phyloP scores from a whole-genome alignment of 2,329 filamentous ascomycete genomes.

The Pseudogymnoascus sp. region DNA sequence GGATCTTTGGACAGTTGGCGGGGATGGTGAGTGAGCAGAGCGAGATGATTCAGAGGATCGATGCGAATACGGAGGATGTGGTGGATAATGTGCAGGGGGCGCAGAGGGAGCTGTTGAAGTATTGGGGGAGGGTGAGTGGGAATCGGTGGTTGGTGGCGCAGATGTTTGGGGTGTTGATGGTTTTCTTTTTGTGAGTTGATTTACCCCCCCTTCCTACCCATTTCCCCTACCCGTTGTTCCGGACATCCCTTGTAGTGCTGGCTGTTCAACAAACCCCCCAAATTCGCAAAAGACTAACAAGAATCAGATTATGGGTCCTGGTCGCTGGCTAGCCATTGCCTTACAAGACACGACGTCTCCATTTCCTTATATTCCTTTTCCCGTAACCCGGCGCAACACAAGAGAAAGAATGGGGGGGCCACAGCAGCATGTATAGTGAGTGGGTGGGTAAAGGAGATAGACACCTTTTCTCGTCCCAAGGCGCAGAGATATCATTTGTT shows the following conservation, averaged over 20 bases:
- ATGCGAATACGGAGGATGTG: conserved; percentile 94
- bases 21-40: conserved; percentile 96
- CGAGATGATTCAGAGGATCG: conserved; percentile 95
- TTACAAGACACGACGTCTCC: background rate
- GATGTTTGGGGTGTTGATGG: conserved; percentile 87
- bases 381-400: background rate
- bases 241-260: background rate
- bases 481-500: background rate
- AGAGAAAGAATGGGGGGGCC: background rate
- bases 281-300: background rate
- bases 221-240: accelerated
- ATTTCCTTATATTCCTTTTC: background rate
- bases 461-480: background rate
- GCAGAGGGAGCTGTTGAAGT: conserved; percentile 90
- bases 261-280: background rate
- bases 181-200: conserved; percentile 62
- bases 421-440: background rate
- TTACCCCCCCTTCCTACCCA: background rate
- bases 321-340: background rate
- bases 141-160: conserved; percentile 92
- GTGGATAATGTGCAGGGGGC: conserved; percentile 98
- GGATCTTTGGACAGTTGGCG: conserved; percentile 89
- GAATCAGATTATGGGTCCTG: background rate
- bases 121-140: conserved; percentile 87
- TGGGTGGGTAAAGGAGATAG: background rate